Conservation (phyloP, 2,329 filamentous ascomycete species). For the Neofusicoccum cordaticola region DNA sequence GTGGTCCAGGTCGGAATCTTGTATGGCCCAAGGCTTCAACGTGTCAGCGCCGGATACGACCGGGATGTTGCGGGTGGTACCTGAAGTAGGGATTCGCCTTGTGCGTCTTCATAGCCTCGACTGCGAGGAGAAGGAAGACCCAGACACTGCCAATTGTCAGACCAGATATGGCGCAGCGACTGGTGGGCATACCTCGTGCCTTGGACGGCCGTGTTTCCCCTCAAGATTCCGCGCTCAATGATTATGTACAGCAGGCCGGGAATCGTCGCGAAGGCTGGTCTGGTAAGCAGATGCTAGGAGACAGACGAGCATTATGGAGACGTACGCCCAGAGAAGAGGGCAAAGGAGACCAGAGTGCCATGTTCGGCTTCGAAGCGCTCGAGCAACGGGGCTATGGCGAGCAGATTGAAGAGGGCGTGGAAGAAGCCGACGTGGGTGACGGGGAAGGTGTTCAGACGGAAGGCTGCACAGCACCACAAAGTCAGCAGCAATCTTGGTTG, state of each 20-base stretch:
- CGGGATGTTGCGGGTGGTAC: conserved; percentile 42
- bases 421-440: conserved; percentile 79
- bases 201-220: conserved; percentile 69
- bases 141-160: conserved; percentile 63
- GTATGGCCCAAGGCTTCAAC: conserved; percentile 52
- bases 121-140: conserved; percentile 83
- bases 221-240: conserved; percentile 70
- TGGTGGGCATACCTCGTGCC: conserved; percentile 68
- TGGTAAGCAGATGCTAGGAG: conserved; percentile 22
- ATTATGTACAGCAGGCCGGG: conserved; percentile 79
- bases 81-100: conserved; percentile 74
- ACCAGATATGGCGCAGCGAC: background rate
- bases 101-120: conserved; percentile 84
- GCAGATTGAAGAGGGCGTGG: conserved; percentile 74
- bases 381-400: conserved; percentile 81
- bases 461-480: conserved; percentile 57
- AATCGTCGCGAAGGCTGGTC: conserved; percentile 50
- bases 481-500: conserved; percentile 1
- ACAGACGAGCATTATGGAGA: conserved; percentile 23
- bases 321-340: conserved; percentile 88
- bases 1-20: conserved; percentile 91
- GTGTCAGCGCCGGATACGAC: conserved; percentile 21
- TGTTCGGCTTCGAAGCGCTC: conserved; percentile 92
- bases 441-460: conserved; percentile 89
- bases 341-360: conserved; percentile 82